These are phyloP conservation scores for Ascochyta rabiei DNA, from an alignment of 2,329 filamentous ascomycete genomes.

Conservation along the genomic window DNA sequence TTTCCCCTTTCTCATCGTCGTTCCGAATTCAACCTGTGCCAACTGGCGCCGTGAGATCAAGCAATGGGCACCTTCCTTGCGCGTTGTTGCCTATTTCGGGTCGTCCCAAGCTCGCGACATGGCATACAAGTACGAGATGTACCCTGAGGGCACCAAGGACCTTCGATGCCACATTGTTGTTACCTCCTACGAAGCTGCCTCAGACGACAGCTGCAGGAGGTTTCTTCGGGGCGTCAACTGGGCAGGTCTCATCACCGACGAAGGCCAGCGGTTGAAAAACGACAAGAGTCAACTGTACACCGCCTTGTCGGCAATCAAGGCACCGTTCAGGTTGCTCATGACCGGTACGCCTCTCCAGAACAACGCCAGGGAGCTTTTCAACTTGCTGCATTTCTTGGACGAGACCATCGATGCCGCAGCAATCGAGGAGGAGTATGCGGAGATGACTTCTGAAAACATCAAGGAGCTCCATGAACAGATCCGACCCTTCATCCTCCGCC, in stretches of 20 bases:
- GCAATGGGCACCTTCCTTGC: slow-evolving; percentile 83
- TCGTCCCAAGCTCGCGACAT: slow-evolving; percentile 75
- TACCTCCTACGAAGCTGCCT: slow-evolving; percentile 90
- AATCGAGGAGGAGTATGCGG: slow-evolving; percentile 75
- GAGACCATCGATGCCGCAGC: slow-evolving; percentile 69
- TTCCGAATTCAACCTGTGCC: slow-evolving; percentile 93
- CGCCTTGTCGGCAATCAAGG: slow-evolving; percentile 72
- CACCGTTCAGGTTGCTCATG: slow-evolving; percentile 83
- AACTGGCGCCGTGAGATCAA: slow-evolving; percentile 98
- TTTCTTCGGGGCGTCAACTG: slow-evolving; percentile 77
- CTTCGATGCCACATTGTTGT: slow-evolving; percentile 91
- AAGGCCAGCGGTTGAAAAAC: slow-evolving; percentile 94
- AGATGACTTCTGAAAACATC: slow-evolving; percentile 84
- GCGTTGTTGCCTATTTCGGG: slow-evolving; percentile 93
- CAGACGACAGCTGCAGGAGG: slow-evolving; percentile 69
- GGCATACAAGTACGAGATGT: slow-evolving; percentile 83
- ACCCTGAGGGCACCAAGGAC: slow-evolving; percentile 67
- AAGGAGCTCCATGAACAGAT: slow-evolving; percentile 82
- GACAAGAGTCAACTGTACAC: slow-evolving; percentile 83
- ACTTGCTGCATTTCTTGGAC: slow-evolving; percentile 93
- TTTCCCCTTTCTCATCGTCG: slow-evolving; percentile 91
- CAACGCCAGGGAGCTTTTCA: slow-evolving; percentile 93
- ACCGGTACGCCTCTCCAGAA: slow-evolving; percentile 94
- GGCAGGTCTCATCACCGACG: slow-evolving; percentile 89
- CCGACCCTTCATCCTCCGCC: slow-evolving; percentile 70